Base-by-base conservation (phyloP, 768 basidiomycete species). In the Epithele typhae region DNA sequence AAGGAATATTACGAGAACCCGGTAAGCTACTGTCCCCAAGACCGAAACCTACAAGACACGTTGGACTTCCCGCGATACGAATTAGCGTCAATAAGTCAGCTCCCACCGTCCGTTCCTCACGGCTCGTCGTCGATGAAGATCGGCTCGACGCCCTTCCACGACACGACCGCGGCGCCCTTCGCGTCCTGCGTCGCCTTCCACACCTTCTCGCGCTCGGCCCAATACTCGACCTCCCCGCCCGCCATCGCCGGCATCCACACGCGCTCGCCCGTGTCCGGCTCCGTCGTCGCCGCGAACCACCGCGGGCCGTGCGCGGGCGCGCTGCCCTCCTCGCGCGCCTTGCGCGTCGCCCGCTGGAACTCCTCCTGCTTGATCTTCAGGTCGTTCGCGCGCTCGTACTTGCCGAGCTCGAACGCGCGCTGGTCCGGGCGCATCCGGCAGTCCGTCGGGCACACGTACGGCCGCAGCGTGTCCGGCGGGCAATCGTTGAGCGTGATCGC, bases 361-460 rank as follows among this genome's bases (percentile, higher is more conserved):
- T 93, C 92, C 61, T 97, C 94, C 62, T 92, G 89, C 57, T 68
- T 69, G 33, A 73, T 69, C 71, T 92, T 97, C 59, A 88, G 71
- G 47, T 73, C 78, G 63, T 89, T 96, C 48, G 87, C 92, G 38
- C 78, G 73, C 57, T 88, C 92, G 57, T 92, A 94, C 59, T 77
- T 73, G 35, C 92, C 94, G 54, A 83, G 61, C 72, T 98, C 94
- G 63, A 98, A 97, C 21, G 94, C 92, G 22, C 94, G 77, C 63
- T 96, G 93, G 62, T 98, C 94, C 0, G 92, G 92, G 0, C 94
- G 79, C 22, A 96, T 66, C 3, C 95, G 79, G 61, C 93, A 97
- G 65, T 98, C 94, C 3, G 94, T 97, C 1, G 91, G 89, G 23
- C 84, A 83, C 2, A 98, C 54, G 62, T 78, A 90, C 4, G 82